These are phyloP conservation scores for Alopecurus myosuroides DNA, from an alignment of 176 grass and related monocot species.

Conservation along the genomic window DNA sequence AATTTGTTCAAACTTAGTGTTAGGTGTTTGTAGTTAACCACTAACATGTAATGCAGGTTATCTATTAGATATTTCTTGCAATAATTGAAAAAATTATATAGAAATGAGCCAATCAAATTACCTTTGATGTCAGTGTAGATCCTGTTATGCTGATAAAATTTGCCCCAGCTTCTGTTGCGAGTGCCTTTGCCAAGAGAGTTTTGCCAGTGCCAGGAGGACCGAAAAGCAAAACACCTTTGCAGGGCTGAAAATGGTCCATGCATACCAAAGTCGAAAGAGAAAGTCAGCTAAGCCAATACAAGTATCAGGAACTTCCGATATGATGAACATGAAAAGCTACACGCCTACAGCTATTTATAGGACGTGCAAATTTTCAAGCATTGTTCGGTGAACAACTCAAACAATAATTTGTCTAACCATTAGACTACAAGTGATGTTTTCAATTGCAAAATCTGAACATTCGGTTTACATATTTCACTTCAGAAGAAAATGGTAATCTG, in stretches of 20 bases:
- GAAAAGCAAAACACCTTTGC: conserved; percentile 97
- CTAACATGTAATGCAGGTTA: not conserved
- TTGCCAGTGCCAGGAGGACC: conserved; percentile 96
- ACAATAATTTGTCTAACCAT: conserved; percentile 4
- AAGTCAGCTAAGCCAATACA: not conserved
- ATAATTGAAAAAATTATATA: not conserved
- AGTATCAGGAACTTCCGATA: not conserved
- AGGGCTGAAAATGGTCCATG: conserved; percentile 55
- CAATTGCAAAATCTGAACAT: not conserved
- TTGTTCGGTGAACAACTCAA: conserved; percentile 8
- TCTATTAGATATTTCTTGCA: not conserved
- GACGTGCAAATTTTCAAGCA: not conserved
- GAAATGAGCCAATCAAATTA: conserved; percentile 26
- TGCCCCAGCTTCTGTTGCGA: conserved; percentile 95
- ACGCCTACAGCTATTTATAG: not conserved
- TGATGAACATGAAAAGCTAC: not conserved
- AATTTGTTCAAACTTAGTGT: not conserved
- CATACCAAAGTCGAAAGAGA: conserved; percentile 1
- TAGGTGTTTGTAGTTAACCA: conserved; percentile 25
- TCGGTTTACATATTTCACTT: conserved; percentile 14
- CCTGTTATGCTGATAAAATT: conserved; percentile 97
- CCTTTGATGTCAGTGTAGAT: conserved; percentile 93
- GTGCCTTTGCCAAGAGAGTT: conserved; percentile 97
- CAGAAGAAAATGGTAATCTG: not conserved
- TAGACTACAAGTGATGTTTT: not conserved